phyloP scores from a whole-genome alignment of 805 yeast species.

The Ogataea angusta region DNA sequence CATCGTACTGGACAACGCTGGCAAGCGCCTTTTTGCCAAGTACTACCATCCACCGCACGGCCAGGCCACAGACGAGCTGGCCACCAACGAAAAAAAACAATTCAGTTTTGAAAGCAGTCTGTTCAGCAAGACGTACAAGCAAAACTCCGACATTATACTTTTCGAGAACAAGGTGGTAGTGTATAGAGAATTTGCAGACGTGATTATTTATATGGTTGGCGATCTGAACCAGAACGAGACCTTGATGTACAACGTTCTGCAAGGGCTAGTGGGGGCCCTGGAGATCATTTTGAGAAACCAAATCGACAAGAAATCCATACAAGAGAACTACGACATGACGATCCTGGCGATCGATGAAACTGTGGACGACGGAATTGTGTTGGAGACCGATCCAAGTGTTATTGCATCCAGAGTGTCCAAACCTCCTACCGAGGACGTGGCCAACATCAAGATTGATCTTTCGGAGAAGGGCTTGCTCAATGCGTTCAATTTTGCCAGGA shows the following conservation, averaged over 20 bases:
- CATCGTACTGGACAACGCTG: constrained; percentile 76
- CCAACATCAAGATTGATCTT: constrained; percentile 57
- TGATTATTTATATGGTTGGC: constrained; percentile 68
- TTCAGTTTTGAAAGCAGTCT: constrained; percentile 70
- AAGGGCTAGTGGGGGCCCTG: constrained; percentile 77
- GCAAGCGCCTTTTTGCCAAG: constrained; percentile 77
- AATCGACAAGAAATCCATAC: constrained; percentile 73
- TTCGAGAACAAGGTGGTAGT: constrained; percentile 77
- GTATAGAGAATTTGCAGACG: constrained; percentile 83
- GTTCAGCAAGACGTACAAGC: constrained; percentile 73
- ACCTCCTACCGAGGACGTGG: constrained; percentile 69
- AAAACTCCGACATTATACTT: constrained; percentile 74
- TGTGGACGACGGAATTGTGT: constrained; percentile 87
- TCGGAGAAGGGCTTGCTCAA: constrained; percentile 74
- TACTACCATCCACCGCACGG: constrained; percentile 71
- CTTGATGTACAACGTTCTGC: constrained; percentile 67
- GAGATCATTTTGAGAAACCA: constrained; percentile 68
- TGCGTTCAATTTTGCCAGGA: constrained; percentile 86
- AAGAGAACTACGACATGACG: constrained; percentile 82
- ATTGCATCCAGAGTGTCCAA: constrained; percentile 90
- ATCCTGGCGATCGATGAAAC: constrained; percentile 87
- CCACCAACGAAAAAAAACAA: constrained; percentile 52
- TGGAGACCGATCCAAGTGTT: constrained; percentile 84
- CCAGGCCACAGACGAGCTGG: constrained; percentile 31
- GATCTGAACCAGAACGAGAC: constrained; percentile 82